Percentiles rank a stretch among this genome's conserved stretches.
phyloP scores from a whole-genome alignment of 495 filamentous ascomycete species.

The Annulohypoxylon stygium region DNA sequence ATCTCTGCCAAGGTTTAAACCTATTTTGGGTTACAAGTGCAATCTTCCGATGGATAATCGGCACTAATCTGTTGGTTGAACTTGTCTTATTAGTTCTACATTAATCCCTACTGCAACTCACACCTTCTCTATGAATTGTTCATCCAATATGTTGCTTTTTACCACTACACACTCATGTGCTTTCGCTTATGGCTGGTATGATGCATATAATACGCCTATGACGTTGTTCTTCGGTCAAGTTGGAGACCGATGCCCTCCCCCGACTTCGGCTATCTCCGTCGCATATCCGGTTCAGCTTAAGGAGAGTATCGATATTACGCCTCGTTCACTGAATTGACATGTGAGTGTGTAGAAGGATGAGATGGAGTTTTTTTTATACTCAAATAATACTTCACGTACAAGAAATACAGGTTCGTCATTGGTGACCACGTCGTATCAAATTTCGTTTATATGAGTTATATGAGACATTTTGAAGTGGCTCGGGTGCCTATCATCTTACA shows the following conservation, averaged over 20 bases:
- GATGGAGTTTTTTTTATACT: neutral
- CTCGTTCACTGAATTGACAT: neutral
- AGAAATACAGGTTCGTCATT: neutral
- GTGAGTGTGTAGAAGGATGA: neutral
- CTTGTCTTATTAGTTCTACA: neutral
- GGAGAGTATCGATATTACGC: neutral
- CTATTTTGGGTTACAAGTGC: neutral
- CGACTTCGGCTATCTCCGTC: conserved; percentile 14
- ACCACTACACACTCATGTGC: neutral
- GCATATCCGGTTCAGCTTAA: neutral
- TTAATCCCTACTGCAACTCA: neutral
- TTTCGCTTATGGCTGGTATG: neutral
- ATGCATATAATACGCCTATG: conserved; percentile 9
- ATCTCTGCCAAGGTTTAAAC: neutral
- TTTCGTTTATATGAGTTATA: neutral
- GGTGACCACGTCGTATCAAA: neutral
- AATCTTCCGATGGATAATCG: conserved; percentile 5
- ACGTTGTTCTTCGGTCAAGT: conserved; percentile 24
- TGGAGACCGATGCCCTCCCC: conserved; percentile 1
- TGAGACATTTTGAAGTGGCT: neutral
- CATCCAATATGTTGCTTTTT: neutral
- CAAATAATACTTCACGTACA: too few relatives aligned
- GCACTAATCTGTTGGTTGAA: neutral
- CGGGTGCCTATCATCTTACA: too few relatives aligned
- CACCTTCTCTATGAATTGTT: neutral